Base-by-base conservation (phyloP, 2,329 filamentous ascomycete genomes). In the Acephala macrosclerotiorum region DNA sequence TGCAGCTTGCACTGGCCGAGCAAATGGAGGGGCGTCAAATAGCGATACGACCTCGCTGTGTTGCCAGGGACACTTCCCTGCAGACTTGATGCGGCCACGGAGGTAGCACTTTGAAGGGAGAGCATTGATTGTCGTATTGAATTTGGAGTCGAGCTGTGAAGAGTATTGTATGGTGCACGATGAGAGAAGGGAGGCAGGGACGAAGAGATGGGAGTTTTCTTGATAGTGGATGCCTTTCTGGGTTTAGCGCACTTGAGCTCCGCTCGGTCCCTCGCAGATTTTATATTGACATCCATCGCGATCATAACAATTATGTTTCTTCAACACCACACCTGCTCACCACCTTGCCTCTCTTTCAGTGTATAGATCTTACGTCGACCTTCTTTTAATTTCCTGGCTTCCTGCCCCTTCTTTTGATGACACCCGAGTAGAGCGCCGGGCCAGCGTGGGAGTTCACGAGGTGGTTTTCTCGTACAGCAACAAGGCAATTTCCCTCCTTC, bases 401-500 rank as follows among this genome's bases (percentile, higher is more conserved):
- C 45, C 11, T 6, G 38, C 20, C 5, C 16, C 29, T 25, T 38
- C 22, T 53, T 58, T 36, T 33, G 20, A 66, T 66, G 64, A 62
- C 16, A 56, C 60, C 62, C 58, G 55, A 56, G 55, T 20, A 65
- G 61, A 36, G 36, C 36, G 55, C 20, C 9, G 18, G 55, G 45
- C n/a, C 20, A 22, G 45, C 45, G n/a, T 49, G 18, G 55, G n/a
- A 22, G 55, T 57, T 35, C 20, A 36, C 61, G 59, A 60, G 60
- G 38, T 55, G 51, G 26, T 61, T 45, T 49, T 45, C 49, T 20
- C 47, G 51, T 38, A 45, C 38, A 45, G 40, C 56, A 60, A 29
- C 63, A 18, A 58, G 25, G 38, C 62, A 65, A 64, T 49, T 25
- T 58, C 59, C 53, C n/a, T 26, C 38, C 47, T 60, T 40, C 47